Percentiles rank a stretch among this genome's conserved stretches.
These are phyloP conservation scores for Phytophthora citricola DNA, from an alignment of 352 stramenopile species.

Conservation along the genomic window DNA sequence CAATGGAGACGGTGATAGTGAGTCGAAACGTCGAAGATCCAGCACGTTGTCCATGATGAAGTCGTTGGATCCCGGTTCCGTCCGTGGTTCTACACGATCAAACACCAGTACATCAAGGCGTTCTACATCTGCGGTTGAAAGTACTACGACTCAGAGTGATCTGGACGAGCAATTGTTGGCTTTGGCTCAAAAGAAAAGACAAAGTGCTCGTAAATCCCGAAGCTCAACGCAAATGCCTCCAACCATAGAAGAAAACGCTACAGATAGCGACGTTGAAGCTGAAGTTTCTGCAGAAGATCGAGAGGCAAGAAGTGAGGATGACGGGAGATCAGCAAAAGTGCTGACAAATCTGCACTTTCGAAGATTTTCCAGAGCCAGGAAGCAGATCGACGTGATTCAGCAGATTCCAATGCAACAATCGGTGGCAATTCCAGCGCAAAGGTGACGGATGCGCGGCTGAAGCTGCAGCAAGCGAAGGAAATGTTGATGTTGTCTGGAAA, in stretches of 20 bases:
- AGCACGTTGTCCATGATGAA: slow-evolving; percentile 78
- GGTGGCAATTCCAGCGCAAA: slow-evolving; percentile 33
- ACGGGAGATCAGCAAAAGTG: not conserved
- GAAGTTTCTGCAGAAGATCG: slow-evolving; percentile 19
- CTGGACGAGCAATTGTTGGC: slow-evolving; percentile 65
- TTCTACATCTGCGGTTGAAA: slow-evolving; percentile 5
- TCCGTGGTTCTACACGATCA: slow-evolving; percentile 5
- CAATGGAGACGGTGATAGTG: slow-evolving; percentile 9
- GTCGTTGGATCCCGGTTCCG: slow-evolving; percentile 35
- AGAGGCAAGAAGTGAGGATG: not conserved
- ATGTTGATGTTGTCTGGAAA: slow-evolving; percentile 76
- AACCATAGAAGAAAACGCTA: slow-evolving; percentile 21
- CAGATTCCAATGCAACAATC: slow-evolving; percentile 13
- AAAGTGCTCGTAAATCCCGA: slow-evolving; percentile 19
- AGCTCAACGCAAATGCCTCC: slow-evolving; percentile 15
- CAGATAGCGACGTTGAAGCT: slow-evolving; percentile 25
- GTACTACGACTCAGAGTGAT: slow-evolving; percentile 16
- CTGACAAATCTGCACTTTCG: slow-evolving; percentile 10
- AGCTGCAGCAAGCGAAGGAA: slow-evolving; percentile 77
- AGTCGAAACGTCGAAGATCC: slow-evolving; percentile 27
- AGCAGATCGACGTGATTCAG: slow-evolving; percentile 17
- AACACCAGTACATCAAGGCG: slow-evolving; percentile 31
- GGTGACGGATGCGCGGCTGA: slow-evolving; percentile 64
- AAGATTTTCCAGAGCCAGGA: slow-evolving; percentile 10
- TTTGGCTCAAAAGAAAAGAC: slow-evolving; percentile 49